Evolutionary conservation across 2,329 filamentous ascomycete genomes (phyloP).

Genomic region (Chrysosporium keratinophilum): DNA sequence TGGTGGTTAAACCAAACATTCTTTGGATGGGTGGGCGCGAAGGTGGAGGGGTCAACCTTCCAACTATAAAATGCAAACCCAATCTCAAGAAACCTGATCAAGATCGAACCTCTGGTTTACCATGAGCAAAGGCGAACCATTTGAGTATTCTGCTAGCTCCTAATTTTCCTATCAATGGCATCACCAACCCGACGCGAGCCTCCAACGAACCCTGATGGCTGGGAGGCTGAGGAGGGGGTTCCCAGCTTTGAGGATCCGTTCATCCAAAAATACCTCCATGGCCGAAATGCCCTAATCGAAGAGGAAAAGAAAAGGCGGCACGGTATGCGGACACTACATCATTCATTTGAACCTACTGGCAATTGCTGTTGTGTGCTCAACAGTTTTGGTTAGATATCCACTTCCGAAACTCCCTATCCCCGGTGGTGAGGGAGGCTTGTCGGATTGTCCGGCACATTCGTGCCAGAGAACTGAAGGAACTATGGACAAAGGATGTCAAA

Average conservation of each 20-base stretch:
- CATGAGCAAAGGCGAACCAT: neutral
- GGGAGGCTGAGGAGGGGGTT: conserved; percentile 35
- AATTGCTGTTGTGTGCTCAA: neutral
- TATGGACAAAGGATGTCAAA: conserved; percentile 70
- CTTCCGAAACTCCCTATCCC: conserved; percentile 51
- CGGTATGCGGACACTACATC: conserved; percentile 40
- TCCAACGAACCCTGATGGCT: conserved; percentile 13
- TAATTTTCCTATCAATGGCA: neutral
- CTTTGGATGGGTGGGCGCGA: no score
- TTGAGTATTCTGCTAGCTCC: neutral
- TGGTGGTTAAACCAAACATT: no score
- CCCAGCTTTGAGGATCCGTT: conserved; percentile 56
- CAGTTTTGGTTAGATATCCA: conserved; percentile 20
- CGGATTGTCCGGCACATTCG: conserved; percentile 71
- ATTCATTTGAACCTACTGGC: neutral
- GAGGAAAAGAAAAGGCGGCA: conserved; percentile 76
- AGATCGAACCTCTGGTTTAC: no score
- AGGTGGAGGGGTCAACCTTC: no score
- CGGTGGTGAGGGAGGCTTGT: conserved; percentile 66
- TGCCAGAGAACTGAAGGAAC: conserved; percentile 59
- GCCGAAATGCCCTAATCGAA: conserved; percentile 62
- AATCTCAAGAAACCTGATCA: no score
- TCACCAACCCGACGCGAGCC: neutral
- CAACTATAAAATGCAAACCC: no score
- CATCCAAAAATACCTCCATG: conserved; percentile 68